These are phyloP conservation scores for Oxyria digyna DNA, from an alignment of 148 eudicot genomes.

Conservation along the genomic window DNA sequence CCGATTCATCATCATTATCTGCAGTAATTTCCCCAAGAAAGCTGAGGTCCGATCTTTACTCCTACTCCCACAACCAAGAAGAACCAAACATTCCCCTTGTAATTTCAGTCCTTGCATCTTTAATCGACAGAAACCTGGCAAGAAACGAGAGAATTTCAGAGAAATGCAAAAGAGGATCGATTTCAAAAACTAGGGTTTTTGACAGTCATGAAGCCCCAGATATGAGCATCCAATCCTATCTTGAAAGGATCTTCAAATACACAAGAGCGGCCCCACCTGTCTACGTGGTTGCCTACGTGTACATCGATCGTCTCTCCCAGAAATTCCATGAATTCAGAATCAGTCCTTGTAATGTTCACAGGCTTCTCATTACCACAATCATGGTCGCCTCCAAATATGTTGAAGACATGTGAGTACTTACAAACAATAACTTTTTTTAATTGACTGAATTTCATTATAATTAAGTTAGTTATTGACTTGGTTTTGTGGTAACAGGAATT, in stretches of 20 bases:
- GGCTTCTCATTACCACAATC: conserved; percentile 83
- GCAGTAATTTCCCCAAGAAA: conserved; percentile 56
- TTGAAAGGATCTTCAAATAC: conserved; percentile 83
- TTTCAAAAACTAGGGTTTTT: conserved; percentile 42
- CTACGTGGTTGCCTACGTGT: conserved; percentile 84
- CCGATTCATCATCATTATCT: too few species aligned
- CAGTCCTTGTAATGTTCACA: conserved; percentile 65
- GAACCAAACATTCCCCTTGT: conserved; percentile 58
- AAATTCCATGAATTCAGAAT: conserved; percentile 53
- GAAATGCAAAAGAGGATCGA: conserved; percentile 23
- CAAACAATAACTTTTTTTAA: neutral
- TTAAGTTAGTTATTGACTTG: neutral
- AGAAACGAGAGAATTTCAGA: conserved; percentile 56
- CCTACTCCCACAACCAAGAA: conserved; percentile 41
- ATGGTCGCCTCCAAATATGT: conserved; percentile 95
- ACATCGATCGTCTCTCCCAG: conserved; percentile 74
- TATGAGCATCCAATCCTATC: conserved; percentile 65
- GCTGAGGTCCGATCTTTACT: conserved; percentile 61
- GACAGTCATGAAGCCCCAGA: conserved; percentile 81
- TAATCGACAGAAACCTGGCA: conserved; percentile 62
- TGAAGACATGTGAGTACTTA: conserved; percentile 65
- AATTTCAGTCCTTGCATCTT: conserved; percentile 77
- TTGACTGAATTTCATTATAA: too few species aligned
- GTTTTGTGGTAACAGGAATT: conserved; percentile 46
- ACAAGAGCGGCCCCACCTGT: conserved; percentile 79